These are phyloP conservation scores for Lentinula detonsa DNA, from an alignment of 768 basidiomycete species.

Conservation along the genomic window DNA sequence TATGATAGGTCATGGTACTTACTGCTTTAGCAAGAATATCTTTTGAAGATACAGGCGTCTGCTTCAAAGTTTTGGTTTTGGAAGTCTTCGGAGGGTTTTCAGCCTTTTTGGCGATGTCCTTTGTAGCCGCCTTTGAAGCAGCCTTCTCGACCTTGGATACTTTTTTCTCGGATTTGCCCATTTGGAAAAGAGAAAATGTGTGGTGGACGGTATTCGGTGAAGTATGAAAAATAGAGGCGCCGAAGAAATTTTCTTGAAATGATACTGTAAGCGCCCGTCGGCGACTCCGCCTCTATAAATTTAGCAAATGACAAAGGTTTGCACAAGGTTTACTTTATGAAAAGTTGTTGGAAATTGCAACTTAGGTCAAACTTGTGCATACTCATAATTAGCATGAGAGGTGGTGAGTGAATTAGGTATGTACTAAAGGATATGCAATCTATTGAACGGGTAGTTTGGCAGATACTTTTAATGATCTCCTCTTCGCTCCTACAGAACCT, in stretches of 20 bases:
- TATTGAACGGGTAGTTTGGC: not conserved
- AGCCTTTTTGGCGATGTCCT: slow-evolving; percentile 34
- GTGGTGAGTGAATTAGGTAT: not conserved
- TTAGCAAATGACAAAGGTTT: too few relatives aligned
- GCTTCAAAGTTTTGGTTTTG: slow-evolving; percentile 23
- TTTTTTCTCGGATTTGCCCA: slow-evolving; percentile 3
- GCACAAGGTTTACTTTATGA: too few relatives aligned
- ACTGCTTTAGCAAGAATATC: slow-evolving; percentile 38
- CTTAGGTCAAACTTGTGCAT: too few relatives aligned
- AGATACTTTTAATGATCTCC: not conserved
- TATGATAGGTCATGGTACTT: slow-evolving; percentile 10
- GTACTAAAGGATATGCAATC: not conserved
- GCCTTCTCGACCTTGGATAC: slow-evolving; percentile 9
- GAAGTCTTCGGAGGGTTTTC: slow-evolving; percentile 30
- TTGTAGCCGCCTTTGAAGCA: slow-evolving; percentile 15
- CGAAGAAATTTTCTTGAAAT: not conserved
- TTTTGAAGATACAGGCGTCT: slow-evolving; percentile 29
- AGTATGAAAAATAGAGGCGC: not conserved
- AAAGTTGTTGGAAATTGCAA: too few relatives aligned
- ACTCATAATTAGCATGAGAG: not conserved
- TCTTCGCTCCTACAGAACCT: not conserved
- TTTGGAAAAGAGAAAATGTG: not conserved
- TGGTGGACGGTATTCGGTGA: not conserved
- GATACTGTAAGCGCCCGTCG: too few relatives aligned
- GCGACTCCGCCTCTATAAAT: too few relatives aligned